Evolutionary conservation across 331 rosid species (phyloP).

Genomic region (Rosa hybrid): DNA sequence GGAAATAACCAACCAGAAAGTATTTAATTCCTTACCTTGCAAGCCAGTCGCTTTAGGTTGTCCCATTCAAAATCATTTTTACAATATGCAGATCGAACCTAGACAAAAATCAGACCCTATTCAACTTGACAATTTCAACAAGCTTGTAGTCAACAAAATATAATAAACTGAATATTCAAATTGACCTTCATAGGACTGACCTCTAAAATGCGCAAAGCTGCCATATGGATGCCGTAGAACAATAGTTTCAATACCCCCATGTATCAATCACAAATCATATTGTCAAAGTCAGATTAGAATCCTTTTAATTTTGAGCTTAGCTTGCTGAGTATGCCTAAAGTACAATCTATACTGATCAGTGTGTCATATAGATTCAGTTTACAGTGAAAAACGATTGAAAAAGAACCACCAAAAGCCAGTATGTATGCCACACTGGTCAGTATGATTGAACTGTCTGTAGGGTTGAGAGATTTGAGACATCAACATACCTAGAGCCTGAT

Average conservation of each 20-base stretch:
- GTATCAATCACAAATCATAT: slow-evolving; percentile 5
- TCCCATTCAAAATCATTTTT: slow-evolving; percentile 93
- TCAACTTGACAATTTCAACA: neutral
- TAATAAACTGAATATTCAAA: slow-evolving; percentile 5
- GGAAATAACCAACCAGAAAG: neutral
- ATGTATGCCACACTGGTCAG: neutral
- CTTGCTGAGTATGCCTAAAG: neutral
- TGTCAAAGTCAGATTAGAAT: slow-evolving; percentile 15
- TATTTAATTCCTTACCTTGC: slow-evolving; percentile 42
- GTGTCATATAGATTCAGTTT: neutral
- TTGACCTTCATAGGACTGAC: slow-evolving; percentile 35
- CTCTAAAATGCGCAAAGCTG: slow-evolving; percentile 92
- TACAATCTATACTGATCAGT: neutral
- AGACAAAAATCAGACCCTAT: slow-evolving; percentile 12
- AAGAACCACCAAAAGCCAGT: neutral
- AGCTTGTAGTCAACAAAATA: neutral
- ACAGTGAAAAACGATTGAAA: neutral
- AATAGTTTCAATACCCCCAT: neutral
- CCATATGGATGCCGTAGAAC: slow-evolving; percentile 29
- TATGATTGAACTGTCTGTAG: neutral
- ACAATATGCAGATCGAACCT: slow-evolving; percentile 93
- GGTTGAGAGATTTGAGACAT: neutral
- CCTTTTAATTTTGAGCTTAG: neutral
- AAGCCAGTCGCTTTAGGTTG: slow-evolving; percentile 64
- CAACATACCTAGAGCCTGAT: slow-evolving; percentile 61